phyloP scores from a whole-genome alignment of 208 protist genomes.

The Vickermania spadyakhi region DNA sequence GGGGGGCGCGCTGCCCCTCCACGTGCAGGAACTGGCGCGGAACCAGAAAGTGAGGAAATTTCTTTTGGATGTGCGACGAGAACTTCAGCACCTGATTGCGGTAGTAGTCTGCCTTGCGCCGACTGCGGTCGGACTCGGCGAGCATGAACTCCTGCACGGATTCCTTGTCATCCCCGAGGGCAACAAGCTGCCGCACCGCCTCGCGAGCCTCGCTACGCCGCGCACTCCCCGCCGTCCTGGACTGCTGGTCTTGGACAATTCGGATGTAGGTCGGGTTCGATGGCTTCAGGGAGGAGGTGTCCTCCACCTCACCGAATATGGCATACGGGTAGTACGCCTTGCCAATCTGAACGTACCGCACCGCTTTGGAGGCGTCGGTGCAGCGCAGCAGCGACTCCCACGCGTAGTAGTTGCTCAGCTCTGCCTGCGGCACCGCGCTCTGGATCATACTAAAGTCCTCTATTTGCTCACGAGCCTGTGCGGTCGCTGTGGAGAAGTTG shows the following conservation, averaged over 20 bases:
- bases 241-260: constrained; percentile 19
- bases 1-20: constrained; percentile 32
- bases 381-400: constrained; percentile 61
- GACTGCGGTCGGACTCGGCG: not conserved
- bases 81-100: constrained; percentile 24
- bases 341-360: constrained; percentile 56
- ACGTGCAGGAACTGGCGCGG: constrained; percentile 58
- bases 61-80: constrained; percentile 31
- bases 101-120: constrained; percentile 31
- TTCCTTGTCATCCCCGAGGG: constrained; percentile 5
- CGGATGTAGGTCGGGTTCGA: constrained; percentile 41
- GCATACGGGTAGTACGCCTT: constrained; percentile 56
- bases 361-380: constrained; percentile 11
- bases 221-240: not conserved
- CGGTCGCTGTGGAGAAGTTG: constrained; percentile 30
- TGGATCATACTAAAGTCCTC: constrained; percentile 52
- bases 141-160: not conserved
- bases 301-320: constrained; percentile 41
- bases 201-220: not conserved
- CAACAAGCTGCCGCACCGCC: not conserved
- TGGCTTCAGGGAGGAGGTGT: constrained; percentile 18
- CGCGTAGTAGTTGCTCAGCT: constrained; percentile 17
- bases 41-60: constrained; percentile 55
- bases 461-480: constrained; percentile 20
- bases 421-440: constrained; percentile 15